Evolutionary conservation across 257 asterid species (phyloP).

Genomic region (Thymus mandschuricus): DNA sequence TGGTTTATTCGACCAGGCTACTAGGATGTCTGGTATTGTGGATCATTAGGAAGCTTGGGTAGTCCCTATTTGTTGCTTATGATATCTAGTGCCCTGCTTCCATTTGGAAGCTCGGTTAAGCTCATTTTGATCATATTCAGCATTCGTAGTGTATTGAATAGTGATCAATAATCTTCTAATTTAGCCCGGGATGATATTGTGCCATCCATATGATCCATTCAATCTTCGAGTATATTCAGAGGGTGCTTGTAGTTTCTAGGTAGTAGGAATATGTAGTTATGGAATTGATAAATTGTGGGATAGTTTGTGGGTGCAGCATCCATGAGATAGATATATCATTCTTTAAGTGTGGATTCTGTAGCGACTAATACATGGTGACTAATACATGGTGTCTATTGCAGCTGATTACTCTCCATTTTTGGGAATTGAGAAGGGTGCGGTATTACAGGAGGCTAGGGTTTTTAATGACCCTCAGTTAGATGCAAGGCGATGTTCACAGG

Average conservation of each 20-base stretch:
- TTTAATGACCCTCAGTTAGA: slow-evolving; percentile 98
- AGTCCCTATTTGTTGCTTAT: slow-evolving; percentile 9
- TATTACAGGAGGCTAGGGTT: slow-evolving; percentile 97
- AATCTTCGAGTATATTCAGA: slow-evolving; percentile 20
- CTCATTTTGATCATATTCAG: background rate
- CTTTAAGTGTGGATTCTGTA: background rate
- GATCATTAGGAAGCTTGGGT: slow-evolving; percentile 25
- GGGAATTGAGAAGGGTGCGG: slow-evolving; percentile 99
- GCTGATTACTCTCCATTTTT: slow-evolving; percentile 90
- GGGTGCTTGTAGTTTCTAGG: background rate
- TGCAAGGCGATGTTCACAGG: slow-evolving; percentile 97
- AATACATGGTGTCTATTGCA: slow-evolving; percentile 38
- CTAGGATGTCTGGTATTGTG: slow-evolving; percentile 2
- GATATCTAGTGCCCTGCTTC: slow-evolving; percentile 2
- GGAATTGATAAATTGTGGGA: background rate
- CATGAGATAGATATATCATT: slow-evolving; percentile 1
- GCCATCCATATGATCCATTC: slow-evolving; percentile 17
- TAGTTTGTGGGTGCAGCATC: slow-evolving; percentile 18
- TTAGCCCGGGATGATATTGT: slow-evolving; percentile 4
- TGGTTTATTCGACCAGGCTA: slow-evolving; percentile 10
- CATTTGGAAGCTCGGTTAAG: slow-evolving; percentile 4
- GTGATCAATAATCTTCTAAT: background rate
- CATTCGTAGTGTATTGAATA: background rate
- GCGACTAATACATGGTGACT: slow-evolving; percentile 17
- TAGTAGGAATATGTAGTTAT: background rate